Base-by-base conservation (phyloP, 257 asterid species). In the Leptodermis oblonga region DNA sequence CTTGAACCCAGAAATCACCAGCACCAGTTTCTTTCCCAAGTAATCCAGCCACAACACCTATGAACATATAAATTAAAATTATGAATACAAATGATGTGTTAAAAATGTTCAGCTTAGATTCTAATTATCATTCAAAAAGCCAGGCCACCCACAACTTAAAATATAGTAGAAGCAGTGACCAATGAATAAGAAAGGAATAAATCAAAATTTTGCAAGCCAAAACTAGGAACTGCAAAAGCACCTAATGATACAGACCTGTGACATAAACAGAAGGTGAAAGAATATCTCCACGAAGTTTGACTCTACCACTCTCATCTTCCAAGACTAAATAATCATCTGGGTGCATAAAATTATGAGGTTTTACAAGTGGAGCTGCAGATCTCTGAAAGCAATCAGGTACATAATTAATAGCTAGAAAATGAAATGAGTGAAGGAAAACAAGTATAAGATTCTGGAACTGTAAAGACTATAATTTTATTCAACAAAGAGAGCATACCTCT, bases 301-400 rank as follows among this genome's bases (percentile, higher is more conserved):
- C 96, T 87, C 99, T 85, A 80, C 99, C 99, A 70, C 97, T 87
- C 77, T 91, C 99, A 62, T 94, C 99, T 84, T 94, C 99, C 85
- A 94, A 70, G 79, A 86, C 68, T 75, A 94, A 82, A 79, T 80
- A 76, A 80, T 91, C 99, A 37, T 89, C 97, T 1, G 87, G 84
- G 78, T 89, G 91, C 48, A 72, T 62, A 72, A 94, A 91, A 70
- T 86, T 86, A 77, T 86, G 95, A 78, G 89, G 92, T 68, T 78
- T 73, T 51, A 87, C 90, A 65, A 94, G 88, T 42, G 90, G 97
- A 48, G 69, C 74, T 53, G 82, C 76, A 73, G 97, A 86, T 74
- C 97, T 86, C 99, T 94, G 96, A 58, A 73, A 30, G 45, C 26
- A 81, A 67, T 34, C 71, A 37, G 63, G 65, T 63, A 9, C 48